A percentile compares a stretch with the other conserved stretches of the same genome.
These are phyloP conservation scores for Scutellaria minor DNA, from an alignment of 257 asterid genomes.

Conservation along the genomic window DNA sequence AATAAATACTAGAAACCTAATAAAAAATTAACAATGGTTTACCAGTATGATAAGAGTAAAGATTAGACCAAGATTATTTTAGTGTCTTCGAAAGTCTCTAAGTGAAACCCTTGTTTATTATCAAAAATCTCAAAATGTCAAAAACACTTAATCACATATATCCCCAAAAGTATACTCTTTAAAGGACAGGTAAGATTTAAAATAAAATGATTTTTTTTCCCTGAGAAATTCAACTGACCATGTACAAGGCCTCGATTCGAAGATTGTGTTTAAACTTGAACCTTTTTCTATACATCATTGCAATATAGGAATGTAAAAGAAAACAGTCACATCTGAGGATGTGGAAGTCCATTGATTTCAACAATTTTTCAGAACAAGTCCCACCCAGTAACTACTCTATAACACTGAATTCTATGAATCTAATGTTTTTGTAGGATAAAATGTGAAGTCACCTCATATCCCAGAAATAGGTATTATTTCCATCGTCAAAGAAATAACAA, in stretches of 20 bases:
- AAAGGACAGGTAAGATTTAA: not conserved
- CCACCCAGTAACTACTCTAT: not conserved
- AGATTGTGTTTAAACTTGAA: not conserved
- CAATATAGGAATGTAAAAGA: not conserved
- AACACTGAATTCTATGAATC: constrained; percentile 3
- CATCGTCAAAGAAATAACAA: constrained; percentile 3
- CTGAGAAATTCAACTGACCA: constrained; percentile 6
- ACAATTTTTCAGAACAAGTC: not conserved
- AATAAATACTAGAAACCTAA: no score
- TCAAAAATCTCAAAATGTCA: no score
- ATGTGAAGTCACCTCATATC: not conserved
- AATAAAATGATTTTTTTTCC: not conserved
- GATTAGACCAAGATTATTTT: no score
- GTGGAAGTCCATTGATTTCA: constrained; percentile 3
- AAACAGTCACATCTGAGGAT: not conserved
- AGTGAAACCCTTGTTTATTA: no score
- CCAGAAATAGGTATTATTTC: constrained; percentile 18
- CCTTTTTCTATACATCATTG: not conserved
- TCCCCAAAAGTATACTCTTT: constrained; percentile 2
- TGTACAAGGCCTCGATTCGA: not conserved
- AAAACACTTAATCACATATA: not conserved
- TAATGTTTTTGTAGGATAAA: not conserved
- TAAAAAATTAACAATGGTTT: no score
- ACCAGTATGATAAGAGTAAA: no score
- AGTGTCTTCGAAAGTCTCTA: no score